Conservation (phyloP, 345 rosid species). For the Excoecaria cochinchinensis region DNA sequence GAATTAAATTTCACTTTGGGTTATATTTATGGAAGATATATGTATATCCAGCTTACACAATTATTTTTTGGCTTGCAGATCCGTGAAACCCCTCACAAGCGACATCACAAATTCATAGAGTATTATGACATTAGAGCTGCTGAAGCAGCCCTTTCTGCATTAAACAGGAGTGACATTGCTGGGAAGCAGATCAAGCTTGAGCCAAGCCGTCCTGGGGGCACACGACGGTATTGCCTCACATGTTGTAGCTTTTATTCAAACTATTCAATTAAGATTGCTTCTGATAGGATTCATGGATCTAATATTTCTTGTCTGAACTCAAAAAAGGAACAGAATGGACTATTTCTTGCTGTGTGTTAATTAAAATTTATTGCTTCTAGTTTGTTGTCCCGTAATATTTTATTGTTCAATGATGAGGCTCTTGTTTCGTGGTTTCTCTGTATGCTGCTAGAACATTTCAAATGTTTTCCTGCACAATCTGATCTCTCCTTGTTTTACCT, state of each 20-base stretch:
- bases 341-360: slow-evolving; percentile 4
- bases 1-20: neutral
- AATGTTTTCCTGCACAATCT: neutral
- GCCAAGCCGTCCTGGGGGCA: slow-evolving; percentile 18
- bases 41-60: neutral
- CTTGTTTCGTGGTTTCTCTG: slow-evolving; percentile 6
- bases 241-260: neutral
- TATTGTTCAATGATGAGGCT: neutral
- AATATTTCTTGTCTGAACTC: neutral
- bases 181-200: slow-evolving; percentile 38
- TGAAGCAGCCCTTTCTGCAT: slow-evolving; percentile 33
- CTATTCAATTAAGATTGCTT: neutral
- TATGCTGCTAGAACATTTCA: slow-evolving; percentile 8
- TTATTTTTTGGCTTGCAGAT: slow-evolving; percentile 27
- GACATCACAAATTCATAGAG: slow-evolving; percentile 23
- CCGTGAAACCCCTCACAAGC: slow-evolving; percentile 22
- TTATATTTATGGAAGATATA: neutral
- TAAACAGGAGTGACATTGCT: slow-evolving; percentile 27
- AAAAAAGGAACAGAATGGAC: neutral
- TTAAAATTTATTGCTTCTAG: slow-evolving; percentile 9
- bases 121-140: slow-evolving; percentile 35
- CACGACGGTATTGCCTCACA: slow-evolving; percentile 20
- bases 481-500: slow-evolving; percentile 2
- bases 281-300: neutral
- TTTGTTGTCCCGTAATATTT: slow-evolving; percentile 7